Percentiles rank a stretch among this genome's conserved stretches.
These are phyloP conservation scores for Fusarium lateritium DNA, from an alignment of 2,329 filamentous ascomycete genomes.

Conservation along the genomic window DNA sequence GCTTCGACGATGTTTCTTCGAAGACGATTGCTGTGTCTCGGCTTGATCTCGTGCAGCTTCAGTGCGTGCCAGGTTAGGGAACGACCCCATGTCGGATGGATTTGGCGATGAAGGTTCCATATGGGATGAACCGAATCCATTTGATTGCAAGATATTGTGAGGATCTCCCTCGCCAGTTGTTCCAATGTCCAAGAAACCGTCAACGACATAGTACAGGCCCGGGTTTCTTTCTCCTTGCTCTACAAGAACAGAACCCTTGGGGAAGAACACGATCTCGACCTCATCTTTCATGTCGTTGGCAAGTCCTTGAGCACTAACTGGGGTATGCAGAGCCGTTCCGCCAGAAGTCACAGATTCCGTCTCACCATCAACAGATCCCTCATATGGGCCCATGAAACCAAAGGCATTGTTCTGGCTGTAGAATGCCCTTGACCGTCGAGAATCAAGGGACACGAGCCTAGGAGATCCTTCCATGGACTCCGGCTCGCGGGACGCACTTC, in stretches of 20 bases:
- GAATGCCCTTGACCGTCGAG: slow-evolving; percentile 81
- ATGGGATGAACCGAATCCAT: slow-evolving; percentile 45
- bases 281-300: slow-evolving; percentile 90
- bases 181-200: slow-evolving; percentile 95
- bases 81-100: slow-evolving; percentile 47
- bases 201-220: slow-evolving; percentile 96
- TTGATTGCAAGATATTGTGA: slow-evolving; percentile 53
- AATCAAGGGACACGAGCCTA: slow-evolving; percentile 85
- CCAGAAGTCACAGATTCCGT: slow-evolving; percentile 87
- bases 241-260: slow-evolving; percentile 92
- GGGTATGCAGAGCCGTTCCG: slow-evolving; percentile 71
- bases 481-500: slow-evolving; percentile 74
- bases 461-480: slow-evolving; percentile 90
- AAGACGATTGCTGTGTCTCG: slow-evolving; percentile 61
- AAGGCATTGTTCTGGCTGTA: slow-evolving; percentile 83
- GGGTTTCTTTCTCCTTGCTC: slow-evolving; percentile 98
- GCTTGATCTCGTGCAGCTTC: slow-evolving; percentile 50
- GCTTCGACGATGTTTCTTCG: slow-evolving; percentile 71
- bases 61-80: slow-evolving; percentile 48
- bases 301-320: slow-evolving; percentile 75
- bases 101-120: slow-evolving; percentile 38
- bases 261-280: slow-evolving; percentile 97
- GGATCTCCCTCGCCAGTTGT: slow-evolving; percentile 68
- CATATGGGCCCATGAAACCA: slow-evolving; percentile 89
- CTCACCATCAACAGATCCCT: slow-evolving; percentile 82